Base-by-base conservation (phyloP, 305 asterid species). In the Fraxinus xanthoxyloides region DNA sequence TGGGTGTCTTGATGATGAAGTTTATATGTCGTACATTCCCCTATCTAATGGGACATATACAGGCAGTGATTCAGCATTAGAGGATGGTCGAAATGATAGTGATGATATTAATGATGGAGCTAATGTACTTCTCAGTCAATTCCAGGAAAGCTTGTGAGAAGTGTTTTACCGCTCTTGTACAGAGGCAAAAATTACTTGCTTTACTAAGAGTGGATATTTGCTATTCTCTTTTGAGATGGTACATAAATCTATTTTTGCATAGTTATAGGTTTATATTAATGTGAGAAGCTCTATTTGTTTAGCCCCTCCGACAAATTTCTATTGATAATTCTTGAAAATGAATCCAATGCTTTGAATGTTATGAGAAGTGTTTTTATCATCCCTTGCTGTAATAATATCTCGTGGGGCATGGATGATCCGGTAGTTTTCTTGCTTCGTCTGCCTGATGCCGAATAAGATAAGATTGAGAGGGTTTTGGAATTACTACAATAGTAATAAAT, bases 1-100 rank as follows among this genome's bases (percentile, higher is more conserved):
- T 63, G 98, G 97, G 1, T 82, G 93, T 88, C 89, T 93, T 63
- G 85, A 89, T 2, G 91, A 92, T 78, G 87, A 77, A 72, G 81
- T 17, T 26, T 95, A 91, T 79, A 85, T 88, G 93, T 88, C 92
- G 13, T 77, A 34, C 73, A 70, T 92, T 74, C 75, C 91, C 51
- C 35, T 83, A 12, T 84, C 82, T 31, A 83, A 51, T 74, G 89
- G 75, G 61, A 65, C 75, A 5, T 17, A 51, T 70, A 75, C 86
- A 3, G 67, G 78, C 19, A 59, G 78, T 65, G 84, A 67, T 51
- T 30, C 51, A 4, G 80, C 26, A 17, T 38, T 79, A 32, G 87
- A 69, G 46, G 85, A 72, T 67, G 87, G 82, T 72, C 35, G 23
- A 72, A 85, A 46, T 61, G 87, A 80, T 61, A 77, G 78, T 56